Conservation (phyloP, 495 filamentous ascomycete genomes). For the Penicillium manginii region DNA sequence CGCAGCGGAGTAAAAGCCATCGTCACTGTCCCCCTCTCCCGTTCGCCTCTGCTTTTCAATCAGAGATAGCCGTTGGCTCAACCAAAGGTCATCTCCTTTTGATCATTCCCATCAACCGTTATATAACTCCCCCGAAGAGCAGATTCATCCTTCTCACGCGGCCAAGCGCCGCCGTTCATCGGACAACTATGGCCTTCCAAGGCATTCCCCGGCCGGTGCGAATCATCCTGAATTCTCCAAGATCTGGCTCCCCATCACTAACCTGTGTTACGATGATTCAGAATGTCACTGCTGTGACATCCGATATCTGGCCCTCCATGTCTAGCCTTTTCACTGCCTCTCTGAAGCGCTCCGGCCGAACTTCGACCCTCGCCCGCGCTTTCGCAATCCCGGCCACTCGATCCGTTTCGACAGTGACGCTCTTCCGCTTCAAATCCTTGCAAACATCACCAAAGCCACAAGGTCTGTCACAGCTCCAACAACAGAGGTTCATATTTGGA, state of each 20-base stretch:
- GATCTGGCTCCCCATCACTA: slow-evolving; percentile 14
- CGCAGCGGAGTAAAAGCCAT: slow-evolving; percentile 35
- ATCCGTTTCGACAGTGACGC: slow-evolving; percentile 42
- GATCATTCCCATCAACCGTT: slow-evolving; percentile 5
- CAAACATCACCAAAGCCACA: slow-evolving; percentile 26
- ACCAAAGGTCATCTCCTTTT: slow-evolving; percentile 19
- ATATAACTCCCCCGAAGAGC: slow-evolving; percentile 19
- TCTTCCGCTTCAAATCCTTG: slow-evolving; percentile 29
- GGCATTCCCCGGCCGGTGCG: slow-evolving; percentile 46
- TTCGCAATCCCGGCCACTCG: slow-evolving; percentile 29
- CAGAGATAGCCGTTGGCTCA: slow-evolving; percentile 34
- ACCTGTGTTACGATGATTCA: slow-evolving; percentile 20
- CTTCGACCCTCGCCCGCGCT: slow-evolving; percentile 18
- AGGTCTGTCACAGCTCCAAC: slow-evolving; percentile 35
- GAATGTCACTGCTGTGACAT: slow-evolving; percentile 43
- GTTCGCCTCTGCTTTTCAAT: slow-evolving; percentile 21
- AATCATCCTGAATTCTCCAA: neutral
- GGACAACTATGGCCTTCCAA: slow-evolving; percentile 56
- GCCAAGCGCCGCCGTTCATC: slow-evolving; percentile 46
- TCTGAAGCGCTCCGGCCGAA: slow-evolving; percentile 34
- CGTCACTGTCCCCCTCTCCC: slow-evolving; percentile 18
- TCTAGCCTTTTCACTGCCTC: slow-evolving; percentile 42
- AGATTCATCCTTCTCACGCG: slow-evolving; percentile 31
- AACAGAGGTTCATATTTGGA: slow-evolving; percentile 58
- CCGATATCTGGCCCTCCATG: slow-evolving; percentile 51